Evolutionary conservation across 257 asterid species (phyloP).

Genomic region (Solanum tarapatanum): DNA sequence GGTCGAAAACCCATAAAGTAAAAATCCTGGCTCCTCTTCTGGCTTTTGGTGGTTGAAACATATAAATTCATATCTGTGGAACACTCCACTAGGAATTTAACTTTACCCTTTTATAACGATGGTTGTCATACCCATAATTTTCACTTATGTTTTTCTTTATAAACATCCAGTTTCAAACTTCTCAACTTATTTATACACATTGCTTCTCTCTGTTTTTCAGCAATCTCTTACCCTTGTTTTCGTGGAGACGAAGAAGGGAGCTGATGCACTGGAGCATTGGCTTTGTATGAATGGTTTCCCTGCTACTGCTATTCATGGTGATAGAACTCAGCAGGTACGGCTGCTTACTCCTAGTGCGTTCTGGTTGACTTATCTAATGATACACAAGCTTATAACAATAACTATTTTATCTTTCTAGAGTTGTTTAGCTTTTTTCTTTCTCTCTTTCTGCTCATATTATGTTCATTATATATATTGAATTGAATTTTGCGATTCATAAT

Average conservation of each 20-base stretch:
- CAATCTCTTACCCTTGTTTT: slow-evolving; percentile 83
- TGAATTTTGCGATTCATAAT: neutral
- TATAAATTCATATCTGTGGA: neutral
- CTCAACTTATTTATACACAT: neutral
- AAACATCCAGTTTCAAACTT: neutral
- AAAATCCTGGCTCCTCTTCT: neutral
- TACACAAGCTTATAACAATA: neutral
- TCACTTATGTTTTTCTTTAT: neutral
- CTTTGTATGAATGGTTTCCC: slow-evolving; percentile 73
- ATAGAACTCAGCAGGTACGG: slow-evolving; percentile 85
- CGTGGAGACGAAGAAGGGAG: slow-evolving; percentile 95
- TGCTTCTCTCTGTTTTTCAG: slow-evolving; percentile 33
- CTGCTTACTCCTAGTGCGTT: neutral
- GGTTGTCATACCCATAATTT: neutral
- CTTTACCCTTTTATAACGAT: neutral
- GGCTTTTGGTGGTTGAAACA: neutral
- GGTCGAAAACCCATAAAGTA: neutral
- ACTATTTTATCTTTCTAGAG: neutral
- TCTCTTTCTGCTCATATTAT: neutral
- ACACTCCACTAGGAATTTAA: neutral
- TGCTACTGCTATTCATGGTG: slow-evolving; percentile 90
- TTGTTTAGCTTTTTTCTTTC: neutral
- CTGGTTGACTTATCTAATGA: neutral
- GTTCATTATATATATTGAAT: neutral
- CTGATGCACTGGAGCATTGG: slow-evolving; percentile 94